Evolutionary conservation across 306 rosid species (phyloP), one percentile per base, ranked within the genome.

Genomic region (Alnus glutinosa): DNA sequence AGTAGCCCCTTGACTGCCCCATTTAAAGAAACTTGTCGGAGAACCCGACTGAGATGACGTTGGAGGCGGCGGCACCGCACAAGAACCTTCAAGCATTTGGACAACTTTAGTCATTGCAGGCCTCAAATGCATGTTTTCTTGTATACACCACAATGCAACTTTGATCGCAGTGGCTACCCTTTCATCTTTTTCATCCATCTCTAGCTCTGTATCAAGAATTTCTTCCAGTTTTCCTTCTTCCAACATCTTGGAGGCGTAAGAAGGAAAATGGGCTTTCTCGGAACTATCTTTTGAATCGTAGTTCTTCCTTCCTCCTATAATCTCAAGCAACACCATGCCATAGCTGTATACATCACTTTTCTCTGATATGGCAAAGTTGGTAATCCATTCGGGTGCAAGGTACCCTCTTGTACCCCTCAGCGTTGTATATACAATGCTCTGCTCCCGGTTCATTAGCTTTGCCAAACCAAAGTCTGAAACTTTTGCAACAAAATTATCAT

Each of bases 171-270:
- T 63, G 44, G 47, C 77, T 23, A 85, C 86, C 58, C 86, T 62
- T 55, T 69, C 70, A 37, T 85, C 86, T 14, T 77, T 75, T 66
- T 89, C 93, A 74, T 87, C 84, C 51, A 86, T 82, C 32, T 85
- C 92, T 30, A 87, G 79, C 82, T 81, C 84, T 55, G 83, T 59
- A 36, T 90, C 95, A 78, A 90, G 57, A 67, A 92, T 84, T 44
- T 86, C 82, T 71, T 55, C 51, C 19, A 84, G 39, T 78, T 87
- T 90, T 16, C 86, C 85, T 76, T 89, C 88, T 47, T 79, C 91
- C 90, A 89, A 70, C 82, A 66, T 70, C 81, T 42, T 82, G 1
- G 50, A 61, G 4, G 79, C 81, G 49, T 82, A 85, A 19, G 84
- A 75, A 12, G 86, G 88, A 5, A 85, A 79, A 37, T 85, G 88